A percentile compares a stretch with the other conserved stretches of the same genome.
phyloP scores from a whole-genome alignment of 345 rosid genomes.

The Chamaenerion angustifolium region DNA sequence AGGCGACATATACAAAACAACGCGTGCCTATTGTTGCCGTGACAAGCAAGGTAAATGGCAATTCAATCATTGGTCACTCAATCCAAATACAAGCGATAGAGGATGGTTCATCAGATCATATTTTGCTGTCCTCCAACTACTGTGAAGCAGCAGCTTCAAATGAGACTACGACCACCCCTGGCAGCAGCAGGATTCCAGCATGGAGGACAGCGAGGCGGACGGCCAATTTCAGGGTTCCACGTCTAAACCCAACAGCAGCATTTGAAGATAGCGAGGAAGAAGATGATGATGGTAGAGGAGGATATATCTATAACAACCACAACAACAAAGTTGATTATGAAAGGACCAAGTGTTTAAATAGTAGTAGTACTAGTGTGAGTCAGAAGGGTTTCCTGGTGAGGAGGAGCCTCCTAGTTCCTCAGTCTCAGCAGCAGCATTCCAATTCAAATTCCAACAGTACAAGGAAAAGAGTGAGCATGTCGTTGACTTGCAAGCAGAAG shows the following conservation, averaged over 20 bases:
- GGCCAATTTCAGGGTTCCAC: constrained; percentile 61
- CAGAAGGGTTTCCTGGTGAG: constrained; percentile 26
- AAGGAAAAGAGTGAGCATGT: constrained; percentile 40
- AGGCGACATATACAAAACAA: constrained; percentile 60
- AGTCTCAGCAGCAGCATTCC: constrained; percentile 31
- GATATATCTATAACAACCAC: neutral
- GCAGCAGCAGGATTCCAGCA: constrained; percentile 39
- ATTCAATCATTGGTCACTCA: constrained; percentile 90
- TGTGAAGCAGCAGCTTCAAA: constrained; percentile 35
- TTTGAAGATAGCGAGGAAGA: constrained; percentile 27
- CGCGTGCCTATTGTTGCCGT: constrained; percentile 75
- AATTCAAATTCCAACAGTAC: constrained; percentile 20
- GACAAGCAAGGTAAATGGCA: constrained; percentile 66
- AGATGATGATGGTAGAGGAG: constrained; percentile 2
- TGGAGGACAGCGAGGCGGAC: constrained; percentile 94
- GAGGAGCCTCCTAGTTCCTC: constrained; percentile 28
- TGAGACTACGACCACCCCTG: constrained; percentile 7
- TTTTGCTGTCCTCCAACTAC: constrained; percentile 24
- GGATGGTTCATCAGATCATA: constrained; percentile 55
- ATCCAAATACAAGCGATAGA: constrained; percentile 59
- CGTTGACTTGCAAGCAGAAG: constrained; percentile 44
- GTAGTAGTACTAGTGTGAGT: constrained; percentile 22
- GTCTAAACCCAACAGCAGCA: constrained; percentile 35
- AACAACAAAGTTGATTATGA: constrained; percentile 25
- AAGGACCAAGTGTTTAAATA: constrained; percentile 23